Evolutionary conservation across 1,139 yeast species (phyloP).

Genomic region (Geotrichum phurueaensis): DNA sequence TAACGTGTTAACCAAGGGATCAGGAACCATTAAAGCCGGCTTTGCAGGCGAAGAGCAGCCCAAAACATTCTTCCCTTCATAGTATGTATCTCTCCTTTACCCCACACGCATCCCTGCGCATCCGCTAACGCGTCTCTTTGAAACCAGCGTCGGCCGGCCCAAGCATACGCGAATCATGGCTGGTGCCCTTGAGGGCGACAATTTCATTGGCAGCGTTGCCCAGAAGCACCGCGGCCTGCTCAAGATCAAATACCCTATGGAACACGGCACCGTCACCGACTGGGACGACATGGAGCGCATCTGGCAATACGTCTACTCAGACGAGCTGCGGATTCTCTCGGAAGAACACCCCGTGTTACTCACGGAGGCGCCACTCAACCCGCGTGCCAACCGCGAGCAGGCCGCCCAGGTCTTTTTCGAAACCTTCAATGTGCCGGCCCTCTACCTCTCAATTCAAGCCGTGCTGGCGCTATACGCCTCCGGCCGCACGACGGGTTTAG

Average conservation of each 20-base stretch:
- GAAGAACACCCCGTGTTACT: conserved; percentile 86
- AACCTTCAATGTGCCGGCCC: conserved; percentile 77
- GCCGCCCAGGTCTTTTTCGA: conserved; percentile 80
- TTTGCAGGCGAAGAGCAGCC: conserved; percentile 91
- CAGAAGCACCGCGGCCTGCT: conserved; percentile 72
- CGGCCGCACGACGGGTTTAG: conserved; percentile 88
- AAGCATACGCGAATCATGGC: conserved; percentile 84
- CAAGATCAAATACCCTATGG: conserved; percentile 62
- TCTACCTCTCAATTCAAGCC: conserved; percentile 79
- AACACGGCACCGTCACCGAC: conserved; percentile 72
- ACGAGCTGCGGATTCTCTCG: conserved; percentile 59
- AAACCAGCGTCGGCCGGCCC: conserved; percentile 66
- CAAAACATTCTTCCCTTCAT: conserved; percentile 45
- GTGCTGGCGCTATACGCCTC: conserved; percentile 80
- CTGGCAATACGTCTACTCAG: conserved; percentile 61
- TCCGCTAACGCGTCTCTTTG: conserved; percentile 30
- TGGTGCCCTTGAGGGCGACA: conserved; percentile 58
- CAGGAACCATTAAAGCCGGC: conserved; percentile 82
- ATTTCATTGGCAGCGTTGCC: conserved; percentile 70
- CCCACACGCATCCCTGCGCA: conserved; percentile 22
- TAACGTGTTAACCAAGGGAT: conserved; percentile 45
- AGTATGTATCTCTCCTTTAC: conserved; percentile 31
- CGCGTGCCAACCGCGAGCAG: conserved; percentile 59
- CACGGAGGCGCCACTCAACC: conserved; percentile 88
- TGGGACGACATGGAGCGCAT: conserved; percentile 84